Evolutionary conservation across 1,284 basidiomycete genomes (phyloP).

Genomic region (Trichosporon sp.): DNA sequence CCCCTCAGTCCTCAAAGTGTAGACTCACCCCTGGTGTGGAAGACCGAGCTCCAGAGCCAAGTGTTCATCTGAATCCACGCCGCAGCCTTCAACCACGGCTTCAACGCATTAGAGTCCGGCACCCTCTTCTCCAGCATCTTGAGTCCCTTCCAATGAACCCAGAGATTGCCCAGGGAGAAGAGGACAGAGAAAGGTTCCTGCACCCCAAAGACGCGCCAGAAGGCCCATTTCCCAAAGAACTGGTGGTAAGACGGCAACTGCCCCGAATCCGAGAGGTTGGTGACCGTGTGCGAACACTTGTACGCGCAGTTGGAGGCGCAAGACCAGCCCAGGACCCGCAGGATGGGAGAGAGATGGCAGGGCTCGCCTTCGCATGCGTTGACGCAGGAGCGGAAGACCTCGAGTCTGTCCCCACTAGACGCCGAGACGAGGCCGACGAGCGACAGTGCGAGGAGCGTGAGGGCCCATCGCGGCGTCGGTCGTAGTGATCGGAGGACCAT

Average conservation of each 20-base stretch:
- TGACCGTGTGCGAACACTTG: conserved; percentile 80
- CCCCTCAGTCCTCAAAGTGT: no score
- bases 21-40: conserved; percentile 79
- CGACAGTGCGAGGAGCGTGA: no score
- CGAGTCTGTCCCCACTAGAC: conserved; percentile 66
- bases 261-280: conserved; percentile 62
- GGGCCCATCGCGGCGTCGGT: no score
- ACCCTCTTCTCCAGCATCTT: conserved; percentile 62
- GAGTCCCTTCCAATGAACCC: conserved; percentile 67
- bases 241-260: conserved; percentile 63
- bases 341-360: conserved; percentile 63
- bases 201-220: conserved; percentile 78
- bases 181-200: conserved; percentile 93
- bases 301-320: conserved; percentile 89
- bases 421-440: conserved; percentile 35
- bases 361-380: conserved; percentile 44
- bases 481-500: no score
- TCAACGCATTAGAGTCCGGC: conserved; percentile 70
- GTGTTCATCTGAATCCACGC: conserved; percentile 78
- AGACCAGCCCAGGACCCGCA: conserved; percentile 64
- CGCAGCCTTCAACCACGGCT: conserved; percentile 69
- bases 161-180: conserved; percentile 84
- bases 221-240: conserved; percentile 97
- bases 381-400: conserved; percentile 64
- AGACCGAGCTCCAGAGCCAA: conserved; percentile 90